Evolutionary conservation across 352 stramenopile genomes (phyloP), one percentile per base, ranked within the genome.

Genomic region (Pythium diclinum): DNA sequence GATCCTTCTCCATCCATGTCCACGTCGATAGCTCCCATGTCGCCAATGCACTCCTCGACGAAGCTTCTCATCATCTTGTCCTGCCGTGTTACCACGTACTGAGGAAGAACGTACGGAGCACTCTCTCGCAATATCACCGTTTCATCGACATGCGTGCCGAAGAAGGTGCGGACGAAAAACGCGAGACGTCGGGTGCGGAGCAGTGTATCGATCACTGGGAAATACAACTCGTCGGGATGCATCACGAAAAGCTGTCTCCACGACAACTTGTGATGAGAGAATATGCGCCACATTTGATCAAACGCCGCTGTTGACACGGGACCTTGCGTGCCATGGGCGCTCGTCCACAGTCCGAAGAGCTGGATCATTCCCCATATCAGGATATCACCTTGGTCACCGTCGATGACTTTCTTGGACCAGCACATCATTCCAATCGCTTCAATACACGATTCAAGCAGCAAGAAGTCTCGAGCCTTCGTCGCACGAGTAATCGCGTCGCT

Each of bases 351-450:
- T 48, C 65, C 63, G 13, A 72, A 21, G 9, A 81, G 67, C 40
- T 74, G 68, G 16, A 81, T 65, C 2, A 81, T 36, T 3, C 72
- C 56, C 62, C 63, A 74, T 13, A 77, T 60, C n/a, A 81, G 47
- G 5, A 81, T 30, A 10, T 65, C 52, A 14, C 59, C 44, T 23
- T 33, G 17, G 25, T 67, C 51, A 9, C 36, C 30, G 36, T 54
- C 44, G 16, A 33, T 25, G 16, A 63, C 25, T 51, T 23, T 23
- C 38, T 30, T 73, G 3, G 67, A 66, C 3, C 34, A 38, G 44
- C 61, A 67, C 25, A 69, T 55, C 1, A 59, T 42, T 49, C 71
- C 69, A 32, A 79, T 69, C 2, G 49, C 56, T 34, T 75, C 69
- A n/a, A 75, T 71, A 38, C 59, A 72, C 4, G 64, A 69, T 51